Base-by-base conservation (phyloP, 1,284 basidiomycete species). In the Leccinum pseudoinsigne region DNA sequence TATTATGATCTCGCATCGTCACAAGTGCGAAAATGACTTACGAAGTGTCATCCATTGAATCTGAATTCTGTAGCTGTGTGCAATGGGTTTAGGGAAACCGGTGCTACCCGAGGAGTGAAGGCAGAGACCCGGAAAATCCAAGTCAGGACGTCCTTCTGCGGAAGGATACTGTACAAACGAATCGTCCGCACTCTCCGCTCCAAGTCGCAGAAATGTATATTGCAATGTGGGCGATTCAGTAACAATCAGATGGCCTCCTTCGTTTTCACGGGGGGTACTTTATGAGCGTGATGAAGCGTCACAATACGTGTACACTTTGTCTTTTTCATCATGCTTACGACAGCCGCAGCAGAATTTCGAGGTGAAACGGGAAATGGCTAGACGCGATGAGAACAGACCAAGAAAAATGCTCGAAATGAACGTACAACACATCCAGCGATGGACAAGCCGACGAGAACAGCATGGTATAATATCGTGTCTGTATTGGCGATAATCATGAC, bases 101-200 rank as follows among this genome's bases (percentile, higher is more conserved):
- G 77, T 79, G 38, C 75, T 78, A 4, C 78, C 77, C 1, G 76
- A 78, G 2, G 78, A 79, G 56, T 78, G 78, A 7, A 78, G 56
- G n/a, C 76, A 78, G 11, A 74, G 42, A 8, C 64, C 64, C 3
- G 67, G 59, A 21, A 71, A 70, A 14, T 67, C 59, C 34, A 62
- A 18, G 6, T 63, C 55, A 3, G 72, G 68, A 8, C 62, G 62
- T 4, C 28, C 23, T 5, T 42, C 5, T 3, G 63, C 14, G 3
- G 54, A 38, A 5, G 72, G 74, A 61, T 78, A 79, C 0, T 62
- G 66, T n/a, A 56, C 18, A 55, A 79, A 80, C 0, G 64, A 21
- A 59, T 78, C 66, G 1, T 63, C 21, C 1, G 59, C 26, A 3
- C 59, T 66, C 28, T 79, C 78, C 2, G 55, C 3, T 1, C 74